Percentiles rank a stretch among this genome's conserved stretches.
Conservation (phyloP, 345 rosid species). For the Noccaea caerulescens region DNA sequence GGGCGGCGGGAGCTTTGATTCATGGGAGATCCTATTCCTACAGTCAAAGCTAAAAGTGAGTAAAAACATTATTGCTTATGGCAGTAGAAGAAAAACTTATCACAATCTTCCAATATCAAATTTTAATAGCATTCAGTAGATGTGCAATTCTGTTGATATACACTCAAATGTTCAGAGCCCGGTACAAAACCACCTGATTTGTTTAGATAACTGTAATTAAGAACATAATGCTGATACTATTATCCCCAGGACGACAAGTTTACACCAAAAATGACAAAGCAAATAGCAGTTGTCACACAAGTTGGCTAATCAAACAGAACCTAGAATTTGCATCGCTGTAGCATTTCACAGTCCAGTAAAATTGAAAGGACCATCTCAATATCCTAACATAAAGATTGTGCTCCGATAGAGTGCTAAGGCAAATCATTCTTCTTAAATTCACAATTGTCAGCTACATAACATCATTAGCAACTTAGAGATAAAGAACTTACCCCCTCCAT, state of each 20-base stretch:
- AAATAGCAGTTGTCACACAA: neutral
- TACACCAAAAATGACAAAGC: constrained; percentile 1
- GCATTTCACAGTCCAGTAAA: constrained; percentile 30
- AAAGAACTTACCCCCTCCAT: constrained; percentile 58
- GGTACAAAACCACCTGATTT: constrained; percentile 21
- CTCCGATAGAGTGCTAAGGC: constrained; percentile 13
- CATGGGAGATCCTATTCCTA: constrained; percentile 55
- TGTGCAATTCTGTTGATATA: constrained; percentile 10
- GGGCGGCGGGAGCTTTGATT: constrained; percentile 71
- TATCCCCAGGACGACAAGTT: constrained; percentile 19
- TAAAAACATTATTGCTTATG: neutral
- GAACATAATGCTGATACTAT: neutral
- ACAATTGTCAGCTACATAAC: constrained; percentile 14
- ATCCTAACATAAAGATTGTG: constrained; percentile 11
- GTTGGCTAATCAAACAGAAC: neutral
- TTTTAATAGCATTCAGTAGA: constrained; percentile 7
- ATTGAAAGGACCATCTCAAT: constrained; percentile 5
- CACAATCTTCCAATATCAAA: constrained; percentile 15
- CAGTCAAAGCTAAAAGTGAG: constrained; percentile 21
- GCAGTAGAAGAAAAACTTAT: neutral
- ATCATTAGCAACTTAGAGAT: constrained; percentile 18
- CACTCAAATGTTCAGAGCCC: constrained; percentile 14
- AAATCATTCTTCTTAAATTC: constrained; percentile 23
- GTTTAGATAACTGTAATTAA: neutral
- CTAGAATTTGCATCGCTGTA: constrained; percentile 12